Conservation (phyloP, 805 yeast species). For the Teunomyces funiuensis region DNA sequence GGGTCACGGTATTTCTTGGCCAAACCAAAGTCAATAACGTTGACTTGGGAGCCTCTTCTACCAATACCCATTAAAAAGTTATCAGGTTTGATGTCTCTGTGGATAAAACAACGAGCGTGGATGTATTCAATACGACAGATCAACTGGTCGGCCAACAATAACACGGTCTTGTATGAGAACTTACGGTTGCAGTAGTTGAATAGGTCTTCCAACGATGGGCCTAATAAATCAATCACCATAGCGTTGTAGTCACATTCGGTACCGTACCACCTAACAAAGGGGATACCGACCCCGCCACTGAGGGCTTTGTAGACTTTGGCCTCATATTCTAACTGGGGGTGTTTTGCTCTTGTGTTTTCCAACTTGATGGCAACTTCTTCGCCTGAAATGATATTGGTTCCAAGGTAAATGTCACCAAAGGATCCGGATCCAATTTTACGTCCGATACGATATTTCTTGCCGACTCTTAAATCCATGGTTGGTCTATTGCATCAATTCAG, state of each 20-base stretch:
- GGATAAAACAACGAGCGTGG: conserved; percentile 90
- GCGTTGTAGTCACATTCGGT: conserved; percentile 96
- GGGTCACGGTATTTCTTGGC: conserved; percentile 95
- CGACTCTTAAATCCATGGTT: conserved; percentile 71
- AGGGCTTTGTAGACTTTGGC: conserved; percentile 93
- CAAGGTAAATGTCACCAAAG: conserved; percentile 93
- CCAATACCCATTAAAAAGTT: conserved; percentile 88
- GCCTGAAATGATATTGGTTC: conserved; percentile 91
- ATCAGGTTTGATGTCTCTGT: conserved; percentile 82
- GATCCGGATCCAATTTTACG: conserved; percentile 97
- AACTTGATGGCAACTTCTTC: conserved; percentile 97
- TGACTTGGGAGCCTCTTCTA: conserved; percentile 90
- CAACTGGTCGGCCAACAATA: conserved; percentile 90
- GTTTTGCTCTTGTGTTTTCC: conserved; percentile 86
- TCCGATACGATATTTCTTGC: conserved; percentile 90
- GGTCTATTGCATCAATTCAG: neutral
- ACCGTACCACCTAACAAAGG: conserved; percentile 96
- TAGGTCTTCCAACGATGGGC: conserved; percentile 92
- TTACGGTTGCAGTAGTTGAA: conserved; percentile 95
- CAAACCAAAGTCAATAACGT: conserved; percentile 90
- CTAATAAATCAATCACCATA: conserved; percentile 92
- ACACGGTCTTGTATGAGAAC: conserved; percentile 89
- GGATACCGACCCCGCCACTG: conserved; percentile 96
- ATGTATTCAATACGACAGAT: conserved; percentile 92
- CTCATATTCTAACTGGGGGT: conserved; percentile 96